Evolutionary conservation across 352 stramenopile species (phyloP).

Genomic region (Discostella stelligera): DNA sequence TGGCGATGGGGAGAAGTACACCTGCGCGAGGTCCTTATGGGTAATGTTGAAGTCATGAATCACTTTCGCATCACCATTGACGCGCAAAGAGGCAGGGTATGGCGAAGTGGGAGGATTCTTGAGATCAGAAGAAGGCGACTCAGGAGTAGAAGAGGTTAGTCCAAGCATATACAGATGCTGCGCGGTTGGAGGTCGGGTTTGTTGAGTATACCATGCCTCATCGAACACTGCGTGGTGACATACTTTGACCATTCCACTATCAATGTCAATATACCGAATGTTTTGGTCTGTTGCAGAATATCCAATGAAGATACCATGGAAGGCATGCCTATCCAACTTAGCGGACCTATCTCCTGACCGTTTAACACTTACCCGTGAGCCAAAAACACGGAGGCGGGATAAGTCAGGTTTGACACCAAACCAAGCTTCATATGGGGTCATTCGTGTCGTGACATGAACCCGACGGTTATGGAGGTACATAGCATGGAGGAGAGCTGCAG

Average conservation of each 20-base stretch:
- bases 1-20: constrained; percentile 17
- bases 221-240: constrained; percentile 30
- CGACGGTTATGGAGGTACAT: constrained; percentile 27
- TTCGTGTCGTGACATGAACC: neutral
- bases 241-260: constrained; percentile 15
- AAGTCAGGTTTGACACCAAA: constrained; percentile 24
- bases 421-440: constrained; percentile 24
- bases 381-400: constrained; percentile 17
- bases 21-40: constrained; percentile 4
- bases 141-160: neutral
- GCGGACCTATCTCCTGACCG: neutral
- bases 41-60: constrained; percentile 9
- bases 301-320: constrained; percentile 29
- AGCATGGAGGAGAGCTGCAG: constrained; percentile 14
- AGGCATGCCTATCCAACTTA: constrained; percentile 30
- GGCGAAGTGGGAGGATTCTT: too few species aligned
- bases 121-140: neutral
- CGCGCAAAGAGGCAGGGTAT: neutral
- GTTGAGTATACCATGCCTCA: constrained; percentile 35
- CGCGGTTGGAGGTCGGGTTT: constrained; percentile 7
- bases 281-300: constrained; percentile 29
- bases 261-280: constrained; percentile 25
- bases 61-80: neutral
- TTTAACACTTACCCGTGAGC: constrained; percentile 31
- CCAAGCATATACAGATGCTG: constrained; percentile 27